Conservation (phyloP, 371 early-diverging fungal genomes). For the Syncephalis fuscata region DNA sequence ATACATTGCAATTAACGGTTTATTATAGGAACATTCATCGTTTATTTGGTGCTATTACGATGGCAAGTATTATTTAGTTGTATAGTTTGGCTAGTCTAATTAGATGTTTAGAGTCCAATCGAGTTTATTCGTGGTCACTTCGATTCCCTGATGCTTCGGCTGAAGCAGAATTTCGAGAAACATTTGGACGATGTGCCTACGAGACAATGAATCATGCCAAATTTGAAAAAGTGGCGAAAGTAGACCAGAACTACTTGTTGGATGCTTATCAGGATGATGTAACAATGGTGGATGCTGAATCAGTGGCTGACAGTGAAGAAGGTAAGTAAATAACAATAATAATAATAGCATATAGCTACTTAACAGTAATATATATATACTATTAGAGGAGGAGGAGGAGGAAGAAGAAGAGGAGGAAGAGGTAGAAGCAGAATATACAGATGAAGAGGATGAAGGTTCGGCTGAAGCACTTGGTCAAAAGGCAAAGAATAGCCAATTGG, state of each 20-base stretch:
- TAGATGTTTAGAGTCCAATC: conserved; percentile 3
- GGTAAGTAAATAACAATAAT: conserved; percentile 3
- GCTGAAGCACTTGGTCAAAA: neutral
- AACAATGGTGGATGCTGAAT: conserved; percentile 21
- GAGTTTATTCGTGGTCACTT: conserved; percentile 49
- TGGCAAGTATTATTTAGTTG: neutral
- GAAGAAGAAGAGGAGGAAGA: conserved; percentile 4
- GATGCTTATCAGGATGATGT: conserved; percentile 47
- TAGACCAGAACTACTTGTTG: conserved; percentile 40
- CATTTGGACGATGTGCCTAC: conserved; percentile 43
- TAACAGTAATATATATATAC: neutral
- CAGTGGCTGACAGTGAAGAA: conserved; percentile 1
- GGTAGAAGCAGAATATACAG: conserved; percentile 4
- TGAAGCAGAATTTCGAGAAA: conserved; percentile 25
- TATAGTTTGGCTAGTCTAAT: neutral
- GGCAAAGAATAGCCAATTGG: conserved; percentile 37
- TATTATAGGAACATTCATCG: conserved; percentile 20
- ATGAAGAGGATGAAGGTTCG: conserved; percentile 8
- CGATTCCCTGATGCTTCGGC: conserved; percentile 23
- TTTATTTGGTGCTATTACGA: conserved; percentile 45
- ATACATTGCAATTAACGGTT: neutral
- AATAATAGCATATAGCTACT: neutral
- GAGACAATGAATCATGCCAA: conserved; percentile 30
- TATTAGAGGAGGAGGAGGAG: conserved; percentile 3
- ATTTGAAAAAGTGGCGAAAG: conserved; percentile 17